phyloP scores from a whole-genome alignment of 2,329 filamentous ascomycete species.

The Fusarium sublunatum region DNA sequence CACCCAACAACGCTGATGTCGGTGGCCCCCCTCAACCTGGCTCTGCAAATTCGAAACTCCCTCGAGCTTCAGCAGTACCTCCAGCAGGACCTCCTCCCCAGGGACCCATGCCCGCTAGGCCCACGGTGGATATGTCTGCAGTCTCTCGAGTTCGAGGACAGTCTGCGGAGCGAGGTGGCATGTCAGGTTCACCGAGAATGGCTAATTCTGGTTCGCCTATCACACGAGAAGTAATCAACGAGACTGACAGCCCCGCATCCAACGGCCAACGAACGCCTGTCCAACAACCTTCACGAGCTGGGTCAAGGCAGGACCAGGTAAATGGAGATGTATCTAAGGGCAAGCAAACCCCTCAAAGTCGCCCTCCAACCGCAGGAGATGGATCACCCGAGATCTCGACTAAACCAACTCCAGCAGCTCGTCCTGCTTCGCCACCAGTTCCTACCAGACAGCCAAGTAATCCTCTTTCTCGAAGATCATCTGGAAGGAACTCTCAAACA shows the following conservation, averaged over 20 bases:
- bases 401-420: slow-evolving; percentile 51
- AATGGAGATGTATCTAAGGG: slow-evolving; percentile 49
- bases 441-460: slow-evolving; percentile 68
- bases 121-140: slow-evolving; percentile 54
- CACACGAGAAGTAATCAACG: slow-evolving; percentile 50
- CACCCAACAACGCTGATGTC: slow-evolving; percentile 55
- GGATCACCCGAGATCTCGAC: slow-evolving; percentile 68
- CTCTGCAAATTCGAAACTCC: slow-evolving; percentile 53
- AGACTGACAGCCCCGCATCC: slow-evolving; percentile 62
- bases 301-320: slow-evolving; percentile 52
- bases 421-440: slow-evolving; percentile 69
- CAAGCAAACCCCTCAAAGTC: slow-evolving; percentile 50
- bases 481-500: slow-evolving; percentile 72
- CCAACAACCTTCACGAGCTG: slow-evolving; percentile 56
- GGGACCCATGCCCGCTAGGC: slow-evolving; percentile 64
- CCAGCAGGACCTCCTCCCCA: slow-evolving; percentile 66
- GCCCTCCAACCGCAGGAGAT: slow-evolving; percentile 75
- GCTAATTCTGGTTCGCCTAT: slow-evolving; percentile 56
- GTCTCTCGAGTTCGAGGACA: slow-evolving; percentile 60
- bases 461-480: slow-evolving; percentile 68
- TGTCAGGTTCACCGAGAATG: slow-evolving; percentile 53
- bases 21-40: slow-evolving; percentile 51
- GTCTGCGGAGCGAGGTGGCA: slow-evolving; percentile 60
- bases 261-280: slow-evolving; percentile 75
- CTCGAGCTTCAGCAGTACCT: slow-evolving; percentile 45